Base-by-base conservation (phyloP, 257 asterid genomes). In the Ajuga chamaepitys region DNA sequence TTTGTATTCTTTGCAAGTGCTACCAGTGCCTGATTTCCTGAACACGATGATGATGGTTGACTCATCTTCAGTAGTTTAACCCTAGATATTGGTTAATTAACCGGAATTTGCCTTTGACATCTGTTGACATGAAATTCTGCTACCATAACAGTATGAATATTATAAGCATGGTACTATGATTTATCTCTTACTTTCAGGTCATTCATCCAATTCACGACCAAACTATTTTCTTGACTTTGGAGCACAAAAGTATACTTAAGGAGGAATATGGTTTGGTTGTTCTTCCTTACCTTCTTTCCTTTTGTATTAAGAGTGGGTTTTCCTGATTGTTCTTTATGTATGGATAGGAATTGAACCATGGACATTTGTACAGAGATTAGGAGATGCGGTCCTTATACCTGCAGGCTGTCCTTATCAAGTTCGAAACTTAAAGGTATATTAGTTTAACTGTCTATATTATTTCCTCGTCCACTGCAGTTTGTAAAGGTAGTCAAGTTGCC, bases 151-250 rank as follows among this genome's bases (percentile, higher is more conserved):
- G n/a, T 16, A 10, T 56, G 16, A 1, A 0, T 38, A 8, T 22
- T 38, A 5, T 41, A 41, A 24, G 16, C 34, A 17, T 41, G 26
- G 56, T 7, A 3, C 16, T 58, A 4, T 42, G 3, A 25, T 30
- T 42, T 22, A n/a, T 67, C 34, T 62, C 45, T 68, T 63, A 45
- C 60, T 55, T 46, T 52, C 82, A 86, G 91, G 86, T 86, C 51
- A 59, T 78, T 58, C 95, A 85, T 73, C 91, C 96, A 44, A 85
- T 88, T 67, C 96, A 85, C 62, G 94, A 88, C 65, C 91, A 88
- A 70, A 77, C 91, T 9, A 68, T 88, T 61, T 88, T 83, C 83
- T 70, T 88, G 71, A 83, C 81, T n/a, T 34, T 22, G 35, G 78
- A 69, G 77, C 86, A 78, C 55, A 81, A 73, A 60, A 76, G 28